Evolutionary conservation across 1,284 basidiomycete genomes (phyloP), one percentile per base, ranked within the genome.

Genomic region (Golubevia pallescens): DNA sequence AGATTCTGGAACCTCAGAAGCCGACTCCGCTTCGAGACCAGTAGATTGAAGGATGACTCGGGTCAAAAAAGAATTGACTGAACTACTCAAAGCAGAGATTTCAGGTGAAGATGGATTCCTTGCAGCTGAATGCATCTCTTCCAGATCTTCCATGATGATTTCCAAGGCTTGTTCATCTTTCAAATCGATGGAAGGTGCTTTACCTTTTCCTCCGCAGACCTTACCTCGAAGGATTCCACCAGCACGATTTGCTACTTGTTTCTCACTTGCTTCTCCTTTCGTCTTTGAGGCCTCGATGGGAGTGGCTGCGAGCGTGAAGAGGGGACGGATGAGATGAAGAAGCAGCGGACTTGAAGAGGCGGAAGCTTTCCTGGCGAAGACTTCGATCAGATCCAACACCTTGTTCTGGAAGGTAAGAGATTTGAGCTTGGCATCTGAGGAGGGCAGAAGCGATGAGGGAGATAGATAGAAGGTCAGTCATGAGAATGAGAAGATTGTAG

Each of bases 321-420:
- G 88, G 1, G 95, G 93, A 1, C 90, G 72, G 69, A 97, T 88
- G 57, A 94, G 87, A 42, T 89, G 90, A 55, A 94, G 78, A 61
- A 91, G 87, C 51, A 92, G 88, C 0, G 90, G 88, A 80, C 88
- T 93, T 21, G 54, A 56, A 24, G 67, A 77, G 21, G 90, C 87
- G 0, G 91, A 88, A 78, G 95, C 92, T 74, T 90, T 92, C 79
- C 90, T 92, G 67, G 93, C 87, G 86, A 91, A 95, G 21, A 90
- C 90, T 68, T 97, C 95, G 62, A 97, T 89, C 14, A 98, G 90
- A 86, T 97, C 95, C 10, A 98, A 90, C 28, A 97, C 92, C 34
- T 95, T 91, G 86, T 93, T 95, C 86, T 97, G 97, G 90, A 97
- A 95, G 84, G 95, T 92, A 3, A 93, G 65, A 4, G 72, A 73